Evolutionary conservation across 495 filamentous ascomycete species (phyloP), one percentile per base, ranked within the genome.

Genomic region (Daldinia bambusicola): DNA sequence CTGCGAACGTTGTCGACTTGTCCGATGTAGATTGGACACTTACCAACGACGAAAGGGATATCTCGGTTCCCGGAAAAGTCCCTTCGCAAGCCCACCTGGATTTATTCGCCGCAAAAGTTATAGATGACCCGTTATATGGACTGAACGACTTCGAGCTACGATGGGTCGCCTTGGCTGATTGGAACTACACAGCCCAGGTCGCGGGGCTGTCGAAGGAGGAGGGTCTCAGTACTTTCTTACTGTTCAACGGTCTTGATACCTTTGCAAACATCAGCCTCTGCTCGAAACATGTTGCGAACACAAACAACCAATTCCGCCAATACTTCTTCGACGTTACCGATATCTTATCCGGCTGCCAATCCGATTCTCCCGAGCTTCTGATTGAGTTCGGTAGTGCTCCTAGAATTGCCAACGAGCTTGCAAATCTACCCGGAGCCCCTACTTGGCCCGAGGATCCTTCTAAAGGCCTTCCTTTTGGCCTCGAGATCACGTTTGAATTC

Each of bases 231-330:
- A 86, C 84, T 1, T 89, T 82, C 77, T 80, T 90, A 18, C 80
- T 89, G 3, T 91, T 91, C 74, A 85, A 91, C 67, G 89, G 89
- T 5, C 80, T 91, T 9, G 89, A 91, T 61, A 92, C 89, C 0
- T 91, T 91, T 69, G 80, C 88, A 20, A 85, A 85, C 16, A 84
- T 92, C 32, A 77, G 81, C 18, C 80, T 92, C 41, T 92, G 90
- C 75, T 85, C 83, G 0, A 75, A 88, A 38, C 72, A 81, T 55
- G 82, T 92, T n/a, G 90, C 85, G 4, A 82, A 83, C 2, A 91
- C 90, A 0, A 84, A 90, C 72, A 92, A 91, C 66, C 90, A 92
- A 75, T 92, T 92, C 67, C 86, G 89, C 4, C 89, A 92, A 68
- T 92, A 89, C 70, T 81, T 84, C n/a, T 92, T 91, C 66, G 84